These are phyloP conservation scores for Irpex sp. DNA, from an alignment of 1,284 basidiomycete genomes.

Conservation along the genomic window DNA sequence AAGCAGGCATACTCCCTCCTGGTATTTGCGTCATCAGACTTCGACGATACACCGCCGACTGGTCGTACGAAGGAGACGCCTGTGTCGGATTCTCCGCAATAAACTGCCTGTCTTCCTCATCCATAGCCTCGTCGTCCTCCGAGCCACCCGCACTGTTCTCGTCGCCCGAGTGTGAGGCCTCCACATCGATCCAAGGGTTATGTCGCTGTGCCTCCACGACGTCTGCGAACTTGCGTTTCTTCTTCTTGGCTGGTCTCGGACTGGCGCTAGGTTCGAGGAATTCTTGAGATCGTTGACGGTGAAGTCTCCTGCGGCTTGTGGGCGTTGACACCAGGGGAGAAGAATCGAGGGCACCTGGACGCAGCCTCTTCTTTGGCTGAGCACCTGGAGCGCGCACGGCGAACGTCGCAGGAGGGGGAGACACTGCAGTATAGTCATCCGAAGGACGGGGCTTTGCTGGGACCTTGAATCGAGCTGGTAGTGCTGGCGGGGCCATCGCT, in stretches of 20 bases:
- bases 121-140: conserved; percentile 47
- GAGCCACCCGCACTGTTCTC: conserved; percentile 63
- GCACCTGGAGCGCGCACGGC: conserved; percentile 43
- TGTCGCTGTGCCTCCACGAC: conserved; percentile 28
- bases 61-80: conserved; percentile 69
- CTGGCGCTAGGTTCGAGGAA: conserved; percentile 15
- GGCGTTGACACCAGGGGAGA: conserved; percentile 31
- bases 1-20: conserved; percentile 39
- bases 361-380: conserved; percentile 29
- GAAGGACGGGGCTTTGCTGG: conserved; percentile 1
- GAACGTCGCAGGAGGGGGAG: conserved; percentile 40
- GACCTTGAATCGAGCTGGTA: conserved; percentile 25
- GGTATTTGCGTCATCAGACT: conserved; percentile 68
- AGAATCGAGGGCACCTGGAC: conserved; percentile 30
- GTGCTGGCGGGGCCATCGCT: conserved; percentile 30
- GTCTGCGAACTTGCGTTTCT: conserved; percentile 29
- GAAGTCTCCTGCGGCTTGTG: conserved; percentile 42
- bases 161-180: conserved; percentile 75
- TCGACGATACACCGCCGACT: conserved; percentile 58
- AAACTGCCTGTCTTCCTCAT: conserved; percentile 66
- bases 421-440: not conserved
- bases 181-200: conserved; percentile 56
- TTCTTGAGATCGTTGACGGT: conserved; percentile 20
- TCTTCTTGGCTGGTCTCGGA: conserved; percentile 27
- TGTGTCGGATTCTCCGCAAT: conserved; percentile 68